phyloP scores from a whole-genome alignment of 306 rosid genomes.

The Potentilla sterilis region DNA sequence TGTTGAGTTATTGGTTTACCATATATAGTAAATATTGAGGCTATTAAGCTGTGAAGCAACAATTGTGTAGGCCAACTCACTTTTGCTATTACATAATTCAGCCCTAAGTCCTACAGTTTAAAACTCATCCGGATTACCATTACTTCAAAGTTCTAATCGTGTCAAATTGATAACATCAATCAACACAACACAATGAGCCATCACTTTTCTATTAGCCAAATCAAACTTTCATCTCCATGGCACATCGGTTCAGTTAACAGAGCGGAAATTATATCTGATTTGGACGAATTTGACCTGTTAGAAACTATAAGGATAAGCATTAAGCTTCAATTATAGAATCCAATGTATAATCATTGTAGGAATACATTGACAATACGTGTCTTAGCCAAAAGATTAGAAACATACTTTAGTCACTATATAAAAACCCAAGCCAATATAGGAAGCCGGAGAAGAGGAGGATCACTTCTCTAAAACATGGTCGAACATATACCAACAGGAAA shows the following conservation, averaged over 20 bases:
- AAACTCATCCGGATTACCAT: neutral
- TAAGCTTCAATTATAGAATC: neutral
- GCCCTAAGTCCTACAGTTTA: neutral
- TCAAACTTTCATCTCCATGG: neutral
- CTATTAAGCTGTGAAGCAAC: neutral
- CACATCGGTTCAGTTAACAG: neutral
- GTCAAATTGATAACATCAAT: neutral
- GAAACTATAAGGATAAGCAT: neutral
- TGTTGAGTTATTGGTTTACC: neutral
- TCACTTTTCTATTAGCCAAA: neutral
- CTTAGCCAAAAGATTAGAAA: neutral
- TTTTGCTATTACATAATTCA: neutral
- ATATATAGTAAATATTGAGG: neutral
- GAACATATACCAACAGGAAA: neutral
- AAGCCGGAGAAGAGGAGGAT: too few species aligned
- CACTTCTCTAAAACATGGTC: too few species aligned
- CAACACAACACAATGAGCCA: neutral
- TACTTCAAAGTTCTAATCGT: neutral
- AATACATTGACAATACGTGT: neutral
- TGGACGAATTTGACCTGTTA: neutral
- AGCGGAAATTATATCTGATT: neutral
- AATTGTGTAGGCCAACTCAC: neutral
- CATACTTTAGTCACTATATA: too few species aligned
- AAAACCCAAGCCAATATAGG: too few species aligned
- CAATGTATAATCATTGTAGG: neutral